Conservation (phyloP, 2,329 filamentous ascomycete genomes). For the Xylariaceae sp. region DNA sequence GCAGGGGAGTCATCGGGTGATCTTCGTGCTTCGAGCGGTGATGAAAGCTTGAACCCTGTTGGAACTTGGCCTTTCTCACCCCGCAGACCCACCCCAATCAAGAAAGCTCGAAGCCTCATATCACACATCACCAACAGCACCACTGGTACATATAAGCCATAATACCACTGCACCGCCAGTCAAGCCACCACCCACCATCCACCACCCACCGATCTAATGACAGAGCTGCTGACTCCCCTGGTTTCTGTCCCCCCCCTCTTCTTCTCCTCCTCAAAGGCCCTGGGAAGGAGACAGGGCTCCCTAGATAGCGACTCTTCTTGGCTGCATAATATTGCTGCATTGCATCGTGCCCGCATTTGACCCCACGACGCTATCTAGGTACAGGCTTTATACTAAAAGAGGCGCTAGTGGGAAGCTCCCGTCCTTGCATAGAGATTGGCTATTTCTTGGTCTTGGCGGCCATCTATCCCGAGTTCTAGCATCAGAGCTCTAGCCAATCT, state of each 20-base stretch:
- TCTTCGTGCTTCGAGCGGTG: conserved; percentile 13
- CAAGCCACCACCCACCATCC: background rate
- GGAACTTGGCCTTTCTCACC: conserved; percentile 17
- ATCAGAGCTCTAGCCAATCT: conserved; percentile 38
- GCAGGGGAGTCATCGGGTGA: conserved; percentile 25
- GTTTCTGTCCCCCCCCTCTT: conserved; percentile 10
- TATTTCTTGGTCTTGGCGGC: conserved; percentile 27
- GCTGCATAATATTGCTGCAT: conserved; percentile 39
- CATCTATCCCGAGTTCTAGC: conserved; percentile 33
- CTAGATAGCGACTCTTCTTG: conserved; percentile 29
- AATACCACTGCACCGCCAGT: conserved; percentile 2
- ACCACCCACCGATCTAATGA: background rate
- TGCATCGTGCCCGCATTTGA: conserved; percentile 29
- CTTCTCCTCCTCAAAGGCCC: conserved; percentile 14
- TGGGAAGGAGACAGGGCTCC: conserved; percentile 26
- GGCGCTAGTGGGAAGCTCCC: conserved; percentile 40
- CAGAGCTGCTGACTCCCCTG: conserved; percentile 9
- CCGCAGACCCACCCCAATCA: conserved; percentile 7
- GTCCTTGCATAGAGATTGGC: conserved; percentile 40
- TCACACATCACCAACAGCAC: conserved; percentile 4
- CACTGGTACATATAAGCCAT: too few relatives aligned
- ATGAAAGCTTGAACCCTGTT: conserved; percentile 13
- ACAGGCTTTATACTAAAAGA: too few relatives aligned
- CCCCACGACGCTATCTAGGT: too few relatives aligned
- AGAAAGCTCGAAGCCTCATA: background rate